Conservation (phyloP, 805 yeast species). For the Peterozyma toletana region DNA sequence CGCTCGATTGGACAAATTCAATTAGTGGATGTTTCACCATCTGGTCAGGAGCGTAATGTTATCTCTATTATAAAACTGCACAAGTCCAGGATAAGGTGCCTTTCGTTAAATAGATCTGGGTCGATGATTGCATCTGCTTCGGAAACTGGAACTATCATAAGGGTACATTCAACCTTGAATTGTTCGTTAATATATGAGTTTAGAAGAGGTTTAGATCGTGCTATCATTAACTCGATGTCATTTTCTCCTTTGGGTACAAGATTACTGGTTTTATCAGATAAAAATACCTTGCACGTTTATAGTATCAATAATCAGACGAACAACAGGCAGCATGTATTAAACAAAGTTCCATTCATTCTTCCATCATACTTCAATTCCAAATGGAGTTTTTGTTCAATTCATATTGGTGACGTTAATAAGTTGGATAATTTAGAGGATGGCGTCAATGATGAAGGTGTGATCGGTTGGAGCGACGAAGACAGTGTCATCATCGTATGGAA, state of each 20-base stretch:
- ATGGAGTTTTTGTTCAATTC: conserved; percentile 81
- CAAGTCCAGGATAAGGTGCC: conserved; percentile 52
- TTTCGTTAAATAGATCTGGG: conserved; percentile 59
- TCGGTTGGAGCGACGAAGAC: conserved; percentile 78
- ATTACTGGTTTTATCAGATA: conserved; percentile 83
- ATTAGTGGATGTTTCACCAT: conserved; percentile 64
- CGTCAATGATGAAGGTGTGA: conserved; percentile 31
- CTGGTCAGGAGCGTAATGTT: conserved; percentile 54
- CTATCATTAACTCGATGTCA: conserved; percentile 72
- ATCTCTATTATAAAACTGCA: conserved; percentile 76
- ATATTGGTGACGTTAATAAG: conserved; percentile 30
- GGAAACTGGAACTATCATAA: conserved; percentile 72
- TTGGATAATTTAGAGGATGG: conserved; percentile 11
- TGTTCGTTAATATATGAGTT: conserved; percentile 76
- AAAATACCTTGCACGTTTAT: conserved; percentile 82
- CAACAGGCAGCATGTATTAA: conserved; percentile 59
- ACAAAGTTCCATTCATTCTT: conserved; percentile 52
- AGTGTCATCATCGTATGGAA: conserved; percentile 73
- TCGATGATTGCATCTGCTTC: conserved; percentile 74
- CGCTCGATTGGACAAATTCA: conserved; percentile 72
- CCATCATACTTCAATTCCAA: conserved; percentile 75
- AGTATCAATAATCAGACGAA: conserved; percentile 25
- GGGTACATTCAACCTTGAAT: conserved; percentile 63
- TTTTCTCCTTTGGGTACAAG: conserved; percentile 72
- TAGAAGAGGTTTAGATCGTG: conserved; percentile 84